Evolutionary conservation across 345 rosid genomes (phyloP).

Genomic region (Trapa incisa): DNA sequence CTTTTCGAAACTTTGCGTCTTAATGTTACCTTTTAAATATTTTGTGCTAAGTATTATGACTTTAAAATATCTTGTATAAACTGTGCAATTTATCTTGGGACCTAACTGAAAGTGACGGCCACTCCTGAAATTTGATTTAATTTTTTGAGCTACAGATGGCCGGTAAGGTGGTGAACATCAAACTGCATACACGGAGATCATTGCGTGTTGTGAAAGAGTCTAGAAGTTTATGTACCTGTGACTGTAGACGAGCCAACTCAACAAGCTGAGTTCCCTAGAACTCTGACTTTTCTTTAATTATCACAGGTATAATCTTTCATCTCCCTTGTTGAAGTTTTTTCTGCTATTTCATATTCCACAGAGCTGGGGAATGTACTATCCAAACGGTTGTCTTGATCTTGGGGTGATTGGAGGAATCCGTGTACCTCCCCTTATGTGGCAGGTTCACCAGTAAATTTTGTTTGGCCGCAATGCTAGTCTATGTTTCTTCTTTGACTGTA

Average conservation of each 20-base stretch:
- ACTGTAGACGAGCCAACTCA: constrained; percentile 45
- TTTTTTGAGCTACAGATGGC: constrained; percentile 38
- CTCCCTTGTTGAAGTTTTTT: background rate
- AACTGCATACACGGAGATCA: constrained; percentile 72
- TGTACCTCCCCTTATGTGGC: background rate
- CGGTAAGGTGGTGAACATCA: constrained; percentile 75
- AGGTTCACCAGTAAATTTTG: background rate
- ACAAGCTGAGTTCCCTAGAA: constrained; percentile 14
- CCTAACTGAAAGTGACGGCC: background rate
- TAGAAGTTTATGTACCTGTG: constrained; percentile 66
- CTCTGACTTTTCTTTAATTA: background rate
- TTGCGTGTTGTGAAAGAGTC: constrained; percentile 68
- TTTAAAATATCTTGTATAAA: too few species aligned
- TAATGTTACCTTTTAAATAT: too few species aligned
- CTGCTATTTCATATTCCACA: background rate
- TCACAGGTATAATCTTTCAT: background rate
- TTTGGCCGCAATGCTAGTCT: background rate
- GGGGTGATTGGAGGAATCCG: background rate
- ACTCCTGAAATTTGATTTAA: background rate
- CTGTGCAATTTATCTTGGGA: too few species aligned
- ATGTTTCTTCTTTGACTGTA: background rate
- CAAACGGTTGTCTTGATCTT: background rate
- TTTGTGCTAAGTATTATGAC: too few species aligned
- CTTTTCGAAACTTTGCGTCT: too few species aligned
- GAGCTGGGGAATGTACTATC: background rate